Evolutionary conservation across 2,329 filamentous ascomycete species (phyloP).

Genomic region (Hypoxylon sp.): DNA sequence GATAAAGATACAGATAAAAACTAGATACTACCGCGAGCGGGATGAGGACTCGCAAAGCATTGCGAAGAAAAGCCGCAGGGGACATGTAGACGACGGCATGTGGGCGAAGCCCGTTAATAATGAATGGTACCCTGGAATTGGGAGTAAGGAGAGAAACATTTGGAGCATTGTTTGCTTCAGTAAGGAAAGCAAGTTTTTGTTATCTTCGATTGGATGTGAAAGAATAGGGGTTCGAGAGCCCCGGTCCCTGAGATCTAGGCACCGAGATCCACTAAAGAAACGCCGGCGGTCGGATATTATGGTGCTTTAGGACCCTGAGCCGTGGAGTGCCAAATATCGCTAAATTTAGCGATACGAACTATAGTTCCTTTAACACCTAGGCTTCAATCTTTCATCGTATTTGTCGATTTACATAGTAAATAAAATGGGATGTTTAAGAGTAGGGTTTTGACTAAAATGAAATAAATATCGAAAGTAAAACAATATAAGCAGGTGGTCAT

Average conservation of each 20-base stretch:
- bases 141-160: conserved; percentile 34
- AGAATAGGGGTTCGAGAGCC: conserved; percentile 41
- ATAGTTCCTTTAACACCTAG: not conserved
- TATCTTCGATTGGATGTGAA: conserved; percentile 6
- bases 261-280: conserved; percentile 28
- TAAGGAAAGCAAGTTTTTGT: conserved; percentile 3
- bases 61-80: conserved; percentile 68
- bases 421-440: not conserved
- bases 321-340: not conserved
- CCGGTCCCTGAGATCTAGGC: conserved; percentile 18
- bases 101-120: conserved; percentile 49
- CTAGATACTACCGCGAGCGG: conserved; percentile 79
- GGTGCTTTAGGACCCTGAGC: conserved; percentile 20
- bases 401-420: not conserved
- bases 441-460: not conserved
- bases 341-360: conserved; percentile 32
- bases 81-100: conserved; percentile 65
- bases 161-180: conserved; percentile 27
- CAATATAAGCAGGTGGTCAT: not conserved
- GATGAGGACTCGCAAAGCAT: conserved; percentile 69
- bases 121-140: conserved; percentile 42
- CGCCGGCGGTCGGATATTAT: conserved; percentile 29
- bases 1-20: conserved; percentile 89
- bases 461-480: not conserved
- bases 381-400: not conserved